A percentile compares a stretch with the other conserved stretches of the same genome.
phyloP scores from a whole-genome alignment of 768 basidiomycete genomes.

The Russula earlei region DNA sequence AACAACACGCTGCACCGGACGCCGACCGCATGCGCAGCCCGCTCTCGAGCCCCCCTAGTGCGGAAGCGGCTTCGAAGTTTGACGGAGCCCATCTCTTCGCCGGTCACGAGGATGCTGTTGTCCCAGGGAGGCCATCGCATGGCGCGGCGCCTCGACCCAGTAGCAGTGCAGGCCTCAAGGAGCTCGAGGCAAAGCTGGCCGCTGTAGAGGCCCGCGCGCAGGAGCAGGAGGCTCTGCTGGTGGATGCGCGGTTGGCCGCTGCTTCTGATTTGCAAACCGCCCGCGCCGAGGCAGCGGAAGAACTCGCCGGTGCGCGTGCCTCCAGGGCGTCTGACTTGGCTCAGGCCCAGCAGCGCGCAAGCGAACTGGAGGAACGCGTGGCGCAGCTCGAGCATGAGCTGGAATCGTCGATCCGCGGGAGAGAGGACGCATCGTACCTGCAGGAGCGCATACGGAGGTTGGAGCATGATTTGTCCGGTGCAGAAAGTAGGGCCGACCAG shows the following conservation, averaged over 20 bases:
- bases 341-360: not conserved
- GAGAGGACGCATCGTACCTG: constrained; percentile 5
- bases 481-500: not conserved
- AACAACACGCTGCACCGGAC: constrained; percentile 44
- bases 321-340: not conserved
- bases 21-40: constrained; percentile 24
- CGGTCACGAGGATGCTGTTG: constrained; percentile 60
- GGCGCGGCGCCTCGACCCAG: not conserved
- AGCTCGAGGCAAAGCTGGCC: constrained; percentile 59
- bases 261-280: constrained; percentile 41
- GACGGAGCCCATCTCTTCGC: constrained; percentile 82
- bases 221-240: constrained; percentile 43
- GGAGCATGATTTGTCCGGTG: not conserved
- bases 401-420: constrained; percentile 42
- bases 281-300: constrained; percentile 34
- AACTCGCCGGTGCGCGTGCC: not conserved
- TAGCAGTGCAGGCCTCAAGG: constrained; percentile 32
- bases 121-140: constrained; percentile 32
- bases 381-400: constrained; percentile 39
- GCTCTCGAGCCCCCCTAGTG: constrained; percentile 31
- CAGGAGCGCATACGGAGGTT: constrained; percentile 9
- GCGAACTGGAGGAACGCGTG: constrained; percentile 31
- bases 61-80: constrained; percentile 43
- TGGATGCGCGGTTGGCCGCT: constrained; percentile 34
- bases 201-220: constrained; percentile 48